Evolutionary conservation across 2,329 filamentous ascomycete species (phyloP), one percentile per base, ranked within the genome.

Genomic region (Purpureocillium lavendulum): DNA sequence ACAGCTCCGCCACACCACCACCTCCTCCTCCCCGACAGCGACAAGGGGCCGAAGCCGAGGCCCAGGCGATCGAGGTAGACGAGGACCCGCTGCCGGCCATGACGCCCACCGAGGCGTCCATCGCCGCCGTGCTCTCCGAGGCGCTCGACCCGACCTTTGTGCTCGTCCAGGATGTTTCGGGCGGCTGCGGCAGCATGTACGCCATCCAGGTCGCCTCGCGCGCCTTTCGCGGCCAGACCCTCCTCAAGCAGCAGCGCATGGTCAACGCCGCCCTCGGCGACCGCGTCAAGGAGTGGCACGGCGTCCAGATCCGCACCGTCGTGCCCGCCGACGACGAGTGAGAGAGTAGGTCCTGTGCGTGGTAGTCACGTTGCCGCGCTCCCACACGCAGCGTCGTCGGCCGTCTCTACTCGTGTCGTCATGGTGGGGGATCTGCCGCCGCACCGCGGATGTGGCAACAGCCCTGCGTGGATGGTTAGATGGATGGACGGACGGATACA

Each of bases 121-220:
- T 84, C 50, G 82, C 75, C 64, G 68, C 73, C 42, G 62, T 68
- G 36, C 62, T 79, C 38, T 47, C 59, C 14, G 59, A 61, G 7
- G 71, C 71, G 51, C 73, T 78, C 40, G 46, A 57, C 2, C 73
- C 75, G 1, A 68, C 67, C 0, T 60, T 71, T 42, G 60, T 80
- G 18, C 60, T 79, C 59, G 84, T 92, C 9, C 81, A 83, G 58
- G 86, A 94, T 62, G 77, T 92, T 38, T 87, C 82, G 17, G 86
- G 87, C 42, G 86, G 86, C 24, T 94, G 86, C 63, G 86, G 86
- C 9, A 85, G 80, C 55, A 92, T 92, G 87, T 92, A 92, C 64
- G 82, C 80, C 40, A 82, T 94, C 49, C 82, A 89, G 52, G 80
- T 92, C 47, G 73, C 79, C 35, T 85, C 82, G 7, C 70, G 78